Evolutionary conservation across 345 rosid genomes (phyloP), one percentile per base, ranked within the genome.

Genomic region (Microthlaspi erraticum): DNA sequence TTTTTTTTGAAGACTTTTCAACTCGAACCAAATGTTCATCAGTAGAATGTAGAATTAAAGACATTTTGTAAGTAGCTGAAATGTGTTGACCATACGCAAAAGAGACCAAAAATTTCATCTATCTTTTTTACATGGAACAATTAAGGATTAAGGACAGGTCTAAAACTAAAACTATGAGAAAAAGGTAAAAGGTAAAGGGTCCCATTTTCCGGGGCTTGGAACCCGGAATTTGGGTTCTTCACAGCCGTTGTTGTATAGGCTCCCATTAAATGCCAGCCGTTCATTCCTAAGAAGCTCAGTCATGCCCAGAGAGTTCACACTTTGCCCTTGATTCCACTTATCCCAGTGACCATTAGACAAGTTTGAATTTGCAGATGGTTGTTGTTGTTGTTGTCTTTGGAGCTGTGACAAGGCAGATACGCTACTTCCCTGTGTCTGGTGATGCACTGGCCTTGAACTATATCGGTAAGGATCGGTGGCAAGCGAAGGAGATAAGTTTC

Each of bases 281-380:
- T 89, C 91, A 60, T 85, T 91, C 72, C 90, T 80, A 34, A 89
- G 83, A 43, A 88, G 83, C 77, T 88, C 95, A 1, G 89, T 81
- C 81, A 89, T 78, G 39, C 81, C 81, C 48, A 87, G 18, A 68
- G 66, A 60, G 61, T 84, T 86, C 43, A 64, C 48, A 77, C 79
- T 92, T 79, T 79, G 83, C 37, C 81, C 87, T 61, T 88, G 91
- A 76, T 75, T 88, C 96, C 86, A 85, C 39, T 88, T 85, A 81
- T 85, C 87, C 96, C 95, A 91, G 69, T 66, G 87, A 39, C 95
- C 96, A 81, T 82, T 91, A 33, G 89, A 80, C 71, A 80, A 65
- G 13, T 46, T 54, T 36, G 89, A 75, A 84, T 86, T 88, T 77
- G 84, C 77, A 3, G 91, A 79, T 19, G 71, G 71, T 26, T 85